Evolutionary conservation across 441 rosid species (phyloP).

Genomic region (Populus hybrid): DNA sequence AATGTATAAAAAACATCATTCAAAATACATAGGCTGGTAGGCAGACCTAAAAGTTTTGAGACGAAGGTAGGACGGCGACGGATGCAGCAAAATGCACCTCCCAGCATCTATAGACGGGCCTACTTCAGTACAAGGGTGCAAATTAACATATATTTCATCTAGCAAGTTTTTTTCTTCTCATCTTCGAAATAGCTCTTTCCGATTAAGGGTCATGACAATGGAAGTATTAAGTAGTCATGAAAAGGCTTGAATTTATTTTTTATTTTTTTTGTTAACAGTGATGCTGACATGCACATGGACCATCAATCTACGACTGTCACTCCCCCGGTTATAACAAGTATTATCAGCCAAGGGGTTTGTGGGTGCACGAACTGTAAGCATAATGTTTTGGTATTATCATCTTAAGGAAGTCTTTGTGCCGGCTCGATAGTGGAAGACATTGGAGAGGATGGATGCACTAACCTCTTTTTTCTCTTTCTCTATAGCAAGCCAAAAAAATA

Average conservation of each 20-base stretch:
- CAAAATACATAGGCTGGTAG: not conserved
- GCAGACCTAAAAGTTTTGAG: not conserved
- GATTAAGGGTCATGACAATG: not conserved
- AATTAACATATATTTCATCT: not conserved
- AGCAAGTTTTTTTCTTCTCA: not conserved
- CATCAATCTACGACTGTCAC: not conserved
- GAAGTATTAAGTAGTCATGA: not conserved
- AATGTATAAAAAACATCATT: not conserved
- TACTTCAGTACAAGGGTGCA: not conserved
- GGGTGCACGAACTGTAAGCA: not conserved
- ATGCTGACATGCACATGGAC: not conserved
- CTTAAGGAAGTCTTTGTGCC: not conserved
- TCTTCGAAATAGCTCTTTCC: not conserved
- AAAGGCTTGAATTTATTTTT: not conserved
- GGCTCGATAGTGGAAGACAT: not conserved
- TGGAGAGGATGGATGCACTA: not conserved
- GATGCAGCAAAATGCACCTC: not conserved
- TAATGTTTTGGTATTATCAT: not conserved
- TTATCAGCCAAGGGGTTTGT: not conserved
- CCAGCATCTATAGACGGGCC: not conserved
- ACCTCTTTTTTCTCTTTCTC: not conserved
- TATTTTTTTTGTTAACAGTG: not conserved
- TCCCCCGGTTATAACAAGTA: slow-evolving; percentile 5
- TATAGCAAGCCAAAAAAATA: not conserved
- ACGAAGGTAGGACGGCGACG: not conserved